These are phyloP conservation scores for Ichthyophonus hoferi DNA, from an alignment of 208 protist species.

Conservation along the genomic window DNA sequence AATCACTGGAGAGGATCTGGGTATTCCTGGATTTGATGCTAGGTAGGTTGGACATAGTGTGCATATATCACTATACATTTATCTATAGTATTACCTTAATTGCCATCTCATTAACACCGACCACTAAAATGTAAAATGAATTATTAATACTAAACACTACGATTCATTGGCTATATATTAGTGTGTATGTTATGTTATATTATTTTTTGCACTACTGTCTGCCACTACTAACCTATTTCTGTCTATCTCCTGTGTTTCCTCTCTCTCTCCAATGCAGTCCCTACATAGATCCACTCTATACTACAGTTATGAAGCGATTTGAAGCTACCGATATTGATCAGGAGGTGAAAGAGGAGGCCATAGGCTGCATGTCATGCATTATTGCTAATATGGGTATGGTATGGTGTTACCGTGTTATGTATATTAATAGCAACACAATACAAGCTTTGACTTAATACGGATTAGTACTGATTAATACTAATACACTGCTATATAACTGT, in stretches of 20 bases:
- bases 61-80: background rate
- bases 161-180: background rate
- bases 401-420: too few species aligned
- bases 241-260: background rate
- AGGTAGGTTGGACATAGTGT: background rate
- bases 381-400: conserved; percentile 57
- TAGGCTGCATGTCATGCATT: conserved; percentile 58
- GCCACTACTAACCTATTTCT: background rate
- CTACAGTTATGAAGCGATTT: conserved; percentile 49
- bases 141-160: background rate
- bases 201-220: conserved; percentile 6
- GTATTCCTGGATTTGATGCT: background rate
- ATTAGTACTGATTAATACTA: too few species aligned
- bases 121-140: background rate
- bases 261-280: background rate
- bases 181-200: background rate
- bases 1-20: background rate
- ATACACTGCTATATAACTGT: background rate
- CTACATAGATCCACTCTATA: conserved; percentile 44
- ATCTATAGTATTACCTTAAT: background rate
- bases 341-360: conserved; percentile 74
- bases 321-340: conserved; percentile 69
- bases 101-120: background rate
- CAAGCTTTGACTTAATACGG: too few species aligned
- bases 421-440: too few species aligned